Percentiles rank a stretch among this genome's conserved stretches.
Conservation (phyloP, 768 basidiomycete species). For the Suillus subalutaceus region DNA sequence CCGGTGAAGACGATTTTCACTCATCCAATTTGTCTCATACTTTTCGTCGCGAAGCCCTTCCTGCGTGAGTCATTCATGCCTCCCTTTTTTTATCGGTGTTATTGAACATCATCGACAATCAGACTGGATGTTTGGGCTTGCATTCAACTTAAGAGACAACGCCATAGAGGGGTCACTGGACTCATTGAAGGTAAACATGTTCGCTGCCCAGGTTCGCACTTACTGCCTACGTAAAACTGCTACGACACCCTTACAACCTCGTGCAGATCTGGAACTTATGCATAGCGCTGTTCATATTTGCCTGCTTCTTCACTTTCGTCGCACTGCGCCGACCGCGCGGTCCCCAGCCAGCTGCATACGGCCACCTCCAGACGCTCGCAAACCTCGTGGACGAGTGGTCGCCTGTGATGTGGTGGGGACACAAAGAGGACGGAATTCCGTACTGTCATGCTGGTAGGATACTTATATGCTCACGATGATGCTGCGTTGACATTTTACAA, state of each 20-base stretch:
- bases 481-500: not conserved
- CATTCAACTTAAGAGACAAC: too few relatives aligned
- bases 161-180: too few relatives aligned
- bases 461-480: not conserved
- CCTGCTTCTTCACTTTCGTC: constrained; percentile 20
- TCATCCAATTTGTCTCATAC: too few relatives aligned
- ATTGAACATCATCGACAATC: too few relatives aligned
- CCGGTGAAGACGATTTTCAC: too few relatives aligned
- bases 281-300: constrained; percentile 22
- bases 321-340: constrained; percentile 22
- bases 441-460: constrained; percentile 23
- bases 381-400: constrained; percentile 41
- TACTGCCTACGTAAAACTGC: not conserved
- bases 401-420: constrained; percentile 35
- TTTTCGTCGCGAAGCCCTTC: too few relatives aligned
- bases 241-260: not conserved
- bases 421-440: constrained; percentile 17
- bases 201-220: constrained; percentile 22
- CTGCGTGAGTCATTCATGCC: too few relatives aligned
- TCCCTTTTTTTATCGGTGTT: too few relatives aligned
- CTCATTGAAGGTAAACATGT: too few relatives aligned
- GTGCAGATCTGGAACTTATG: constrained; percentile 31
- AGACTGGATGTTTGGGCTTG: too few relatives aligned
- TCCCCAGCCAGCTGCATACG: constrained; percentile 35
- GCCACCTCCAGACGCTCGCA: constrained; percentile 36